These are phyloP conservation scores for Hura crepitans DNA, from an alignment of 441 rosid species.

Conservation along the genomic window DNA sequence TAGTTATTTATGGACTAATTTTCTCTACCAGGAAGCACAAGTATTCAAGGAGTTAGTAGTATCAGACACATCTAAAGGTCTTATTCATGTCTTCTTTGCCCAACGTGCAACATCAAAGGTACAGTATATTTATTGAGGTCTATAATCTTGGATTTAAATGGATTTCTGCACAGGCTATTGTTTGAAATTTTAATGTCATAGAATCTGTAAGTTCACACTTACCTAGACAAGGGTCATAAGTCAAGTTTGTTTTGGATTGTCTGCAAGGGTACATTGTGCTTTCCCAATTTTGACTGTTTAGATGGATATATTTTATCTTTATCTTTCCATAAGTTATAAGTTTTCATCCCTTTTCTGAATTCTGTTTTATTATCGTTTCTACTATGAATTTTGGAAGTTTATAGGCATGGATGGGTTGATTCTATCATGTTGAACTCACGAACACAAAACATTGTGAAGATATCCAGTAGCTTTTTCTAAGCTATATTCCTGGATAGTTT, in stretches of 20 bases:
- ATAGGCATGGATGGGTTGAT: neutral
- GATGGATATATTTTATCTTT: neutral
- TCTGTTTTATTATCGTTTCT: neutral
- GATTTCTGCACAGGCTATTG: neutral
- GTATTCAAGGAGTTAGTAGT: slow-evolving; percentile 65
- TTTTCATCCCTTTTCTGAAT: neutral
- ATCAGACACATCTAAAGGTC: slow-evolving; percentile 73
- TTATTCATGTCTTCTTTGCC: slow-evolving; percentile 79
- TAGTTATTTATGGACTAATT: slow-evolving; percentile 19
- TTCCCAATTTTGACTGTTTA: neutral
- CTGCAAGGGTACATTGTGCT: slow-evolving; percentile 6
- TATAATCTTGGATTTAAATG: slow-evolving; percentile 2
- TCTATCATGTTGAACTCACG: neutral
- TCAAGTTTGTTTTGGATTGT: neutral
- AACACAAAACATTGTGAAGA: neutral
- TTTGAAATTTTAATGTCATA: neutral
- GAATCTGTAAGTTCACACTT: neutral
- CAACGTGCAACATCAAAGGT: slow-evolving; percentile 90
- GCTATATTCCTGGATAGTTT: neutral
- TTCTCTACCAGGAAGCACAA: slow-evolving; percentile 67
- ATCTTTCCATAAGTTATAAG: too few species aligned
- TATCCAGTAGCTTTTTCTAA: slow-evolving; percentile 1
- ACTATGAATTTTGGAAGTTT: neutral
- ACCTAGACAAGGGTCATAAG: too few species aligned
- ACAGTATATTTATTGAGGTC: slow-evolving; percentile 15